A percentile compares a stretch with the other conserved stretches of the same genome.
Evolutionary conservation across 257 asterid genomes (phyloP).

Genomic region (Paulownia fortunei): DNA sequence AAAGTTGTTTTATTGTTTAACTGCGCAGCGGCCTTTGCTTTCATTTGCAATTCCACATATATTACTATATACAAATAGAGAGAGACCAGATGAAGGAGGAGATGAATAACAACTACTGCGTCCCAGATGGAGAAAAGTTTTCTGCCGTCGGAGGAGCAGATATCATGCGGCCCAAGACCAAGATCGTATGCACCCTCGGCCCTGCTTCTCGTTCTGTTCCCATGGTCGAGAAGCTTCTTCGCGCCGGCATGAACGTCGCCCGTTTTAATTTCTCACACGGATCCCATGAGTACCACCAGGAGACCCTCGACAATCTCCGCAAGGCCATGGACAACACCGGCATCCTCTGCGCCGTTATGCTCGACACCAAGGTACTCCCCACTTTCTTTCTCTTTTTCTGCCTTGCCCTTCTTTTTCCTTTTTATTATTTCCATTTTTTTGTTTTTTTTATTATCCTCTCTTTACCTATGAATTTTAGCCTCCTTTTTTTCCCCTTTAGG

Average conservation of each 20-base stretch:
- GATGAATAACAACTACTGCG: constrained; percentile 24
- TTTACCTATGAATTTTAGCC: too few species aligned
- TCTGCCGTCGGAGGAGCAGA: constrained; percentile 21
- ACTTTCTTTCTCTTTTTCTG: background rate
- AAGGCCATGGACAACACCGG: constrained; percentile 75
- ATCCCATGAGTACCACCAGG: constrained; percentile 78
- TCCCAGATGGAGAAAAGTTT: constrained; percentile 1
- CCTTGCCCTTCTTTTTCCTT: background rate
- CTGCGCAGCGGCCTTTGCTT: too few species aligned
- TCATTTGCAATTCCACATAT: background rate
- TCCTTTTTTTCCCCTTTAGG: background rate
- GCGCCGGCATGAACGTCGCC: constrained; percentile 82
- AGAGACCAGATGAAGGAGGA: background rate
- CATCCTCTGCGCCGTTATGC: constrained; percentile 80
- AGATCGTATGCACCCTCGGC: constrained; percentile 81
- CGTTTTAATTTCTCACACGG: constrained; percentile 81
- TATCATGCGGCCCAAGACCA: constrained; percentile 65
- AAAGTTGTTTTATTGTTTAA: too few species aligned
- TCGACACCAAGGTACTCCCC: constrained; percentile 64
- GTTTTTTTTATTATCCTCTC: background rate
- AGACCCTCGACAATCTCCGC: constrained; percentile 72
- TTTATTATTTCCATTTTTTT: background rate
- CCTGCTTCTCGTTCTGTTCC: constrained; percentile 73
- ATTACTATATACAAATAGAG: background rate
- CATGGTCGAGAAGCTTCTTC: constrained; percentile 73